These are phyloP conservation scores for Fragosphaeria purpurea DNA, from an alignment of 2,329 filamentous ascomycete species.

Conservation along the genomic window DNA sequence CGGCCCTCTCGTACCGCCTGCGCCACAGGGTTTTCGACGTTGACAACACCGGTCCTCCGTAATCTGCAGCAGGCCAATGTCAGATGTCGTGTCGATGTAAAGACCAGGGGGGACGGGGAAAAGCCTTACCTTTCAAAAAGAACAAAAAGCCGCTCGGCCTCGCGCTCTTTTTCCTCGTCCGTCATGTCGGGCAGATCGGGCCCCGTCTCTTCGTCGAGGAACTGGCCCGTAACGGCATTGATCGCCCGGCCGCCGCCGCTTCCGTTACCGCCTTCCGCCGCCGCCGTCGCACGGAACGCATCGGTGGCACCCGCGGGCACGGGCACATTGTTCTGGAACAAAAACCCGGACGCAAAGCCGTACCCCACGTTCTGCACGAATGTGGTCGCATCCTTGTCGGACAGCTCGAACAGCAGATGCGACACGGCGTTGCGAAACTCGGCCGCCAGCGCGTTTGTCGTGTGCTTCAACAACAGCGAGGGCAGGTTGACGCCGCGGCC, in stretches of 20 bases:
- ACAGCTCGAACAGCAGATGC: conserved; percentile 76
- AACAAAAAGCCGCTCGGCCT: conserved; percentile 83
- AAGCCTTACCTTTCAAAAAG: conserved; percentile 66
- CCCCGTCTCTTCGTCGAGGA: conserved; percentile 55
- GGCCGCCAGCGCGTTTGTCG: conserved; percentile 61
- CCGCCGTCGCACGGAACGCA: conserved; percentile 13
- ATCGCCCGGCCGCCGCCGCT: conserved; percentile 28
- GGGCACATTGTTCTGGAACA: conserved; percentile 74
- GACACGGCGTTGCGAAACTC: conserved; percentile 66
- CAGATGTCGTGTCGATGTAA: background rate
- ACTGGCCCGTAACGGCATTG: conserved; percentile 84
- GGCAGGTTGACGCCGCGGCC: conserved; percentile 66
- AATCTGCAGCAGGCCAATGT: conserved; percentile 30
- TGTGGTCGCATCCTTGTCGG: conserved; percentile 63
- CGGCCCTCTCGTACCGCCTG: conserved; percentile 58
- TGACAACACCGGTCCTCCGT: conserved; percentile 63
- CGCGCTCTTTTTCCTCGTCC: conserved; percentile 79
- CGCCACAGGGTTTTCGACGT: conserved; percentile 70
- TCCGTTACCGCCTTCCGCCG: conserved; percentile 4
- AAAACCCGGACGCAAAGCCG: conserved; percentile 82
- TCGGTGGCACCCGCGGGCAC: conserved; percentile 49
- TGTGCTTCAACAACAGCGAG: conserved; percentile 66
- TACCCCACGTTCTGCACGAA: conserved; percentile 93
- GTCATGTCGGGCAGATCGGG: conserved; percentile 65
- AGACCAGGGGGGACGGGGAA: too few species aligned